Evolutionary conservation across 73 alveolate genomes (phyloP), one percentile per base, ranked within the genome.

Genomic region (Paramecium octaurelia): DNA sequence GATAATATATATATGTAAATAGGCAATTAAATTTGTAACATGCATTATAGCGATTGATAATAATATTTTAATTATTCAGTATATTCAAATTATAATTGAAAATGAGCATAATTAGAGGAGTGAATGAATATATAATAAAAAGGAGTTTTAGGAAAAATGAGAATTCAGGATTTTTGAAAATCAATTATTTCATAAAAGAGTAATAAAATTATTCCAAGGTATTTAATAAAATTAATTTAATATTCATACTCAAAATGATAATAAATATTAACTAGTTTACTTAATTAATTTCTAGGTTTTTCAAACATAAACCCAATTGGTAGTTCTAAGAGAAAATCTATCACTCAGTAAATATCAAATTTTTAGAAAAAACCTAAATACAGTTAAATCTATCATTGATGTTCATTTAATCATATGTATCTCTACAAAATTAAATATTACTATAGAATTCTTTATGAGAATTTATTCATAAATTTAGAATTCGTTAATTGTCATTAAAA

Each of bases 11-110:
- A 40, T 7, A 3, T 40, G 48, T 40, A 40, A 40, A 8, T 40
- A 40, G 0, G 14, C 10, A 40, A 40, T 40, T 40, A 40, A 40
- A 6, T 40, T 7, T 40, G 48, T 40, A 40, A 40, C 14, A 8
- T 4, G 48, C 2, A 1, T 36, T 36, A 36, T 36, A 2, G 2
- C 0, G 43, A 36, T 36, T 36, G 43, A 27, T 27, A 27, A 38
- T 38, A 71, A 96, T 93, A 1, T 97, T 97, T 44, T 38, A 38
- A 38, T 38, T 2, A 38, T 38, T n/a, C n/a, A n/a, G n/a, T n/a
- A n/a, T n/a, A n/a, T n/a, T 38, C 8, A 6, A 2, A 38, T 38
- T 27, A 27, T 27, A 27, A 27, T 27, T 27, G 1, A 27, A 27
- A 27, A 1, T 27, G 1, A 27, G 31, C 1, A 27, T 27, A 27